These are phyloP conservation scores for Alternaria ethzedia DNA, from an alignment of 2,329 filamentous ascomycete genomes.

Conservation along the genomic window DNA sequence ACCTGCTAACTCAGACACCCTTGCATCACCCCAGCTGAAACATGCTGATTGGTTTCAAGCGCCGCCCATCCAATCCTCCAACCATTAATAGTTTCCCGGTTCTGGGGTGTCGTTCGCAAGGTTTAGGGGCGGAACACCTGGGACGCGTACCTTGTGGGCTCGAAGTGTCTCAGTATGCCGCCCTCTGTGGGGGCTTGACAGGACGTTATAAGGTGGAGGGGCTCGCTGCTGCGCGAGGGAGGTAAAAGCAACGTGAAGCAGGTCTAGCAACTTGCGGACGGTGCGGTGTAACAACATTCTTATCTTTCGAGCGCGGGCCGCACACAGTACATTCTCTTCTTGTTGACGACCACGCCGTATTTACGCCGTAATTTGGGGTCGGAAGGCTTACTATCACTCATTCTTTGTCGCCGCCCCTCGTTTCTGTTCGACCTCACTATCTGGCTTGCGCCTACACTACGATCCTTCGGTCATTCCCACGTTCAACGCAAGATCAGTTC, in stretches of 20 bases:
- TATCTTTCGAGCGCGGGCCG: not conserved
- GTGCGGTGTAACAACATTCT: not conserved
- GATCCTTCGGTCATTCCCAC: not conserved
- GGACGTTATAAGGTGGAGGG: not conserved
- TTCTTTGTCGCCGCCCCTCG: not conserved
- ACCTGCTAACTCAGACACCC: constrained; percentile 1
- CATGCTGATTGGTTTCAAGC: constrained; percentile 9
- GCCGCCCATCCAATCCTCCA: not conserved
- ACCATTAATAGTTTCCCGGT: constrained; percentile 1
- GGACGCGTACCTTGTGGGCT: not conserved
- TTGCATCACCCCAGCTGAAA: constrained; percentile 4
- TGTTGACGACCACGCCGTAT: not conserved
- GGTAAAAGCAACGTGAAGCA: not conserved
- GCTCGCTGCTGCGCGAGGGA: not conserved
- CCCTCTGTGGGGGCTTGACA: not conserved
- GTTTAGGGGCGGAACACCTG: not conserved
- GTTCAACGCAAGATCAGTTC: not conserved
- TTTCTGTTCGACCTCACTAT: not conserved
- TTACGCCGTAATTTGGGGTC: not conserved
- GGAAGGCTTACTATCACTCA: not conserved
- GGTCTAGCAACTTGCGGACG: not conserved
- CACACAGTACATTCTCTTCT: not conserved
- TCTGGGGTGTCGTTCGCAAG: not conserved
- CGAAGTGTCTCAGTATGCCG: constrained; percentile 1
- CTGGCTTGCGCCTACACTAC: not conserved